phyloP scores from a whole-genome alignment of 2,329 filamentous ascomycete genomes.

The Daldinia sp. region DNA sequence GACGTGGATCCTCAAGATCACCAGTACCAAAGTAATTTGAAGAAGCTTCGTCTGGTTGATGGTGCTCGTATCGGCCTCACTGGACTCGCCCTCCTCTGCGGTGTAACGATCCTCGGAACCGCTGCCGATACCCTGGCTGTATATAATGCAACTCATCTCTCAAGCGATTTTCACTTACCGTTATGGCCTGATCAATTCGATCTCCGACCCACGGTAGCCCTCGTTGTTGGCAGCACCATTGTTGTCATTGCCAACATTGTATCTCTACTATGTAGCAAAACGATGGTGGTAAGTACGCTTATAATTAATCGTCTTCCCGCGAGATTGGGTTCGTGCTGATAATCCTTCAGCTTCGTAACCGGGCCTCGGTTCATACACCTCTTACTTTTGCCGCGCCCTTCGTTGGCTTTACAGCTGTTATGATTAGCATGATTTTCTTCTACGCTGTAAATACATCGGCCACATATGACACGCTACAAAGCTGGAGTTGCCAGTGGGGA shows the following conservation, averaged over 20 bases:
- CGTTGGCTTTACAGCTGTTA: constrained; percentile 55
- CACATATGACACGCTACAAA: constrained; percentile 63
- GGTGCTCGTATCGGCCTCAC: constrained; percentile 58
- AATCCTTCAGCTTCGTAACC: constrained; percentile 51
- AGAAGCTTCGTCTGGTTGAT: constrained; percentile 53
- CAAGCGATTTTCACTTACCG: constrained; percentile 58
- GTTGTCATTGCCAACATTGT: constrained; percentile 58
- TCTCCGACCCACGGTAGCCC: constrained; percentile 62
- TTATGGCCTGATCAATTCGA: constrained; percentile 68
- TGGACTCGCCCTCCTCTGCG: constrained; percentile 58
- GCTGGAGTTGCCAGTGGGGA: constrained; percentile 70
- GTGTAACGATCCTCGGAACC: constrained; percentile 62
- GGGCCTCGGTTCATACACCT: constrained; percentile 47
- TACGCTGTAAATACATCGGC: constrained; percentile 64
- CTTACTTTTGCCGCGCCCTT: constrained; percentile 52
- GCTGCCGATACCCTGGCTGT: constrained; percentile 62
- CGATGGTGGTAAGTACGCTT: constrained; percentile 56
- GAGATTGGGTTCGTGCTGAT: constrained; percentile 18
- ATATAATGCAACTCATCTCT: constrained; percentile 62
- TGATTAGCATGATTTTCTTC: constrained; percentile 65
- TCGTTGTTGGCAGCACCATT: constrained; percentile 61
- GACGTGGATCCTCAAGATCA: constrained; percentile 56
- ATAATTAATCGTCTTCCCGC: background rate
- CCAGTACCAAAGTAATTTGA: constrained; percentile 49
- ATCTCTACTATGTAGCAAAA: constrained; percentile 59